Evolutionary conservation across 2,329 filamentous ascomycete species (phyloP).

Genomic region (Dactylellina haptotyla): DNA sequence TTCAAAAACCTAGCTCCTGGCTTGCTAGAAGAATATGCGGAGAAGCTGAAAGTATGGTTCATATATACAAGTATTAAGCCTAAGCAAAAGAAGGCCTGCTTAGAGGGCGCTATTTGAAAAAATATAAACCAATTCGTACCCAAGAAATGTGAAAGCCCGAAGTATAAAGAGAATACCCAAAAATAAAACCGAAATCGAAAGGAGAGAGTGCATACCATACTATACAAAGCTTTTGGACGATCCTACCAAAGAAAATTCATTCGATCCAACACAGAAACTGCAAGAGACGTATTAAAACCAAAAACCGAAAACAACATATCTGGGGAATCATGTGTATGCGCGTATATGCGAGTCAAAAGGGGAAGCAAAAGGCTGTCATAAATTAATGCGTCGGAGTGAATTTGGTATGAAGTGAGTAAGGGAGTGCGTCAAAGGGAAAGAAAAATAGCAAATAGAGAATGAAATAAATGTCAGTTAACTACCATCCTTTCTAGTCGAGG

Average conservation of each 20-base stretch:
- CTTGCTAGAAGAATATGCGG: slow-evolving; percentile 15
- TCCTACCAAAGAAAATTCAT: slow-evolving; percentile 26
- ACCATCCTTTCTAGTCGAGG: slow-evolving; percentile 23
- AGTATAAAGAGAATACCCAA: slow-evolving; percentile 12
- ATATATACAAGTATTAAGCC: slow-evolving; percentile 49
- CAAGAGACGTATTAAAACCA: slow-evolving; percentile 17
- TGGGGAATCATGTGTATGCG: slow-evolving; percentile 34
- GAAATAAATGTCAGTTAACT: slow-evolving; percentile 9
- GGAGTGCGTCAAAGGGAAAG: slow-evolving; percentile 5
- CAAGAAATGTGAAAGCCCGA: slow-evolving; percentile 5
- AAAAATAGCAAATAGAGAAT: slow-evolving; percentile 15
- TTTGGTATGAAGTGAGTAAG: slow-evolving; percentile 11
- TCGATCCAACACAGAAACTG: slow-evolving; percentile 5
- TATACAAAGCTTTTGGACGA: slow-evolving; percentile 49
- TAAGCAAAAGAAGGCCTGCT: slow-evolving; percentile 19
- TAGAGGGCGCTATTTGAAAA: slow-evolving; percentile 21
- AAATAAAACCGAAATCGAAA: neutral
- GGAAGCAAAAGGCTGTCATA: slow-evolving; percentile 31
- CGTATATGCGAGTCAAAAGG: slow-evolving; percentile 16
- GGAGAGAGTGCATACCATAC: slow-evolving; percentile 12
- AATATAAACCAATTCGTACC: neutral
- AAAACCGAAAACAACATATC: slow-evolving; percentile 23
- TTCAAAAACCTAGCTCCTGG: slow-evolving; percentile 11
- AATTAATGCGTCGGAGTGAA: slow-evolving; percentile 21
- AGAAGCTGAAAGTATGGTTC: slow-evolving; percentile 26